Conservation (phyloP, 768 basidiomycete species). For the Lactifluus volemus region DNA sequence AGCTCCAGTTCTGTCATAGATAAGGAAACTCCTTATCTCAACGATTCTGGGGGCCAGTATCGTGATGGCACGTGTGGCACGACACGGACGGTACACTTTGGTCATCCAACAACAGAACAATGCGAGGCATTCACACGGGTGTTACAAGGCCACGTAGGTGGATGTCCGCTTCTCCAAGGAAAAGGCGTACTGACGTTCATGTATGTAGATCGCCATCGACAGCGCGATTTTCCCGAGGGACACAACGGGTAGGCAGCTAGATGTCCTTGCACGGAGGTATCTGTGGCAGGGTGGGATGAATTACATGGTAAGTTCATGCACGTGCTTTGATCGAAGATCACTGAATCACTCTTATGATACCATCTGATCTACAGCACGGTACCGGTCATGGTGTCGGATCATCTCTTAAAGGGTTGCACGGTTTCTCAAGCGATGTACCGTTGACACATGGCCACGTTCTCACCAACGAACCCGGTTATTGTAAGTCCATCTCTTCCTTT, state of each 20-base stretch:
- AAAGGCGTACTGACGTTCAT: slow-evolving; percentile 18
- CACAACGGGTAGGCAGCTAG: slow-evolving; percentile 73
- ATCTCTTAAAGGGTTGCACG: slow-evolving; percentile 79
- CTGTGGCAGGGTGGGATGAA: slow-evolving; percentile 83
- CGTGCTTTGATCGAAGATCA: background rate
- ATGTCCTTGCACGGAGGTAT: slow-evolving; percentile 80
- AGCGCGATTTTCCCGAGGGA: slow-evolving; percentile 85
- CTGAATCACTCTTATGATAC: background rate
- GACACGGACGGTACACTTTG: slow-evolving; percentile 78
- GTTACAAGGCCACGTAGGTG: slow-evolving; percentile 87
- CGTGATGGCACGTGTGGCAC: slow-evolving; percentile 86
- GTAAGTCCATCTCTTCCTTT: slow-evolving; percentile 37
- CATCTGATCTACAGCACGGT: slow-evolving; percentile 50
- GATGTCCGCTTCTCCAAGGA: slow-evolving; percentile 15
- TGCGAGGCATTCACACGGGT: slow-evolving; percentile 92
- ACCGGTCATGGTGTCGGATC: slow-evolving; percentile 89
- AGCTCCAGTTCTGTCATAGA: slow-evolving; percentile 63
- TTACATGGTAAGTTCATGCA: slow-evolving; percentile 49
- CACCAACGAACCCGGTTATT: slow-evolving; percentile 93
- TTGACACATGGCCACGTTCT: slow-evolving; percentile 83
- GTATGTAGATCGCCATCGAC: slow-evolving; percentile 77
- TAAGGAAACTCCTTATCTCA: slow-evolving; percentile 76
- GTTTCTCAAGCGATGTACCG: slow-evolving; percentile 60
- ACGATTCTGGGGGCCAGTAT: slow-evolving; percentile 90
- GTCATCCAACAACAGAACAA: slow-evolving; percentile 76